Evolutionary conservation across 164 flowering plant genomes (phyloP).

Genomic region (Magnolia officinalis): DNA sequence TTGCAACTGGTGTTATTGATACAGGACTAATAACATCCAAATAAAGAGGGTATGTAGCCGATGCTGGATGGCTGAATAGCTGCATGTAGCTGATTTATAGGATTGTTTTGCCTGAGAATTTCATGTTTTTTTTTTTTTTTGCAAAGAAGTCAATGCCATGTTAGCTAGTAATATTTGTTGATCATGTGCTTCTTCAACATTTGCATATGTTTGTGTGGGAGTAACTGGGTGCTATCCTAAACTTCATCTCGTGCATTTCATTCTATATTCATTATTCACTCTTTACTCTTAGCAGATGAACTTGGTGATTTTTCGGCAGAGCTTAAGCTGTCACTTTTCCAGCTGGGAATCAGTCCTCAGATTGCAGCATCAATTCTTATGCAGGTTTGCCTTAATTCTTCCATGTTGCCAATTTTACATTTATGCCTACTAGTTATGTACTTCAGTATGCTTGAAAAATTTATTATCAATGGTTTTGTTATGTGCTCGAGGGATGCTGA

Average conservation of each 20-base stretch:
- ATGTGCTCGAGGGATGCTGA: background rate
- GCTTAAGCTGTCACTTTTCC: conserved; percentile 93
- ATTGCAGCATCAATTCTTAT: conserved; percentile 91
- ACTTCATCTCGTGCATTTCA: background rate
- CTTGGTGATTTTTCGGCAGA: conserved; percentile 72
- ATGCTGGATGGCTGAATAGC: too few species aligned
- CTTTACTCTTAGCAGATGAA: conserved; percentile 53
- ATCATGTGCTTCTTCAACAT: background rate
- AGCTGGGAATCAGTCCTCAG: conserved; percentile 96
- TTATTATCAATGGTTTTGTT: background rate
- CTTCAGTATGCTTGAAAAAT: background rate
- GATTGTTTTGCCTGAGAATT: background rate
- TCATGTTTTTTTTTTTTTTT: background rate
- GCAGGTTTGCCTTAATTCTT: conserved; percentile 54
- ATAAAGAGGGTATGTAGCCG: too few species aligned
- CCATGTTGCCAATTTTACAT: background rate
- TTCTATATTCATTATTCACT: background rate
- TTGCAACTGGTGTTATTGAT: too few species aligned
- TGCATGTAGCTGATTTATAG: background rate
- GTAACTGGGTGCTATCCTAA: background rate
- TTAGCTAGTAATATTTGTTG: background rate
- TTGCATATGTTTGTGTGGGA: background rate
- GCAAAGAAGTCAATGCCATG: background rate
- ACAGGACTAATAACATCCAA: too few species aligned
- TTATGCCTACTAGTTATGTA: background rate